These are phyloP conservation scores for Aspergillus texensis DNA, from an alignment of 2,329 filamentous ascomycete species.

Conservation along the genomic window DNA sequence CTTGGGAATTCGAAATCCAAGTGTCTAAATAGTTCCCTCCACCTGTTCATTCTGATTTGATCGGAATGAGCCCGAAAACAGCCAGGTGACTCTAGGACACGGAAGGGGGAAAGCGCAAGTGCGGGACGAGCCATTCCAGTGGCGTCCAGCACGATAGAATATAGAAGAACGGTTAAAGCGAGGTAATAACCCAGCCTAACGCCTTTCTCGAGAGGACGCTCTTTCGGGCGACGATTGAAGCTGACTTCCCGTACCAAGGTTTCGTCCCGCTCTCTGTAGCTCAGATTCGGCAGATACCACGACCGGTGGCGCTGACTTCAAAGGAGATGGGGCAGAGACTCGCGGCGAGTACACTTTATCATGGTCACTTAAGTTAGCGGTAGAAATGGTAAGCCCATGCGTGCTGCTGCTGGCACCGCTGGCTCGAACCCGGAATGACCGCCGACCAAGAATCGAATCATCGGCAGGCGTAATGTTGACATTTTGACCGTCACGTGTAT, in stretches of 20 bases:
- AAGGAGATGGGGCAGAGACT: constrained; percentile 24
- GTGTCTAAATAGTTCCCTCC: not conserved
- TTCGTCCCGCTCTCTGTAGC: constrained; percentile 23
- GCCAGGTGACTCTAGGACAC: not conserved
- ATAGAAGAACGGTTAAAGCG: not conserved
- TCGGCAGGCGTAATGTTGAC: constrained; percentile 29
- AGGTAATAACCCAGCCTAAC: constrained; percentile 9
- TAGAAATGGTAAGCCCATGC: constrained; percentile 33
- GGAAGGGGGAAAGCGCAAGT: not conserved
- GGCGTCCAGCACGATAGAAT: constrained; percentile 9
- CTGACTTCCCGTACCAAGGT: constrained; percentile 33
- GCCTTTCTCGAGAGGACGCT: constrained; percentile 11
- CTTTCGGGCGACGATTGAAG: constrained; percentile 23
- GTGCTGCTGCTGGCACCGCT: constrained; percentile 32
- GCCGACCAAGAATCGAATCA: constrained; percentile 25
- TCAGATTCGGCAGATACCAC: constrained; percentile 32
- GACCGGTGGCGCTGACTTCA: constrained; percentile 36
- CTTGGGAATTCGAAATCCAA: not conserved
- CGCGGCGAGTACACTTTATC: constrained; percentile 26
- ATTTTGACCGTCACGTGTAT: constrained; percentile 25
- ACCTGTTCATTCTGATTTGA: not conserved
- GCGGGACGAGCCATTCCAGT: constrained; percentile 14
- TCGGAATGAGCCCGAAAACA: not conserved
- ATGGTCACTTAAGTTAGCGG: constrained; percentile 33
- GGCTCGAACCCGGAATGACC: constrained; percentile 37